Evolutionary conservation across 2,329 filamentous ascomycete genomes (phyloP).

Genomic region (Cryphonectria carpinicola): DNA sequence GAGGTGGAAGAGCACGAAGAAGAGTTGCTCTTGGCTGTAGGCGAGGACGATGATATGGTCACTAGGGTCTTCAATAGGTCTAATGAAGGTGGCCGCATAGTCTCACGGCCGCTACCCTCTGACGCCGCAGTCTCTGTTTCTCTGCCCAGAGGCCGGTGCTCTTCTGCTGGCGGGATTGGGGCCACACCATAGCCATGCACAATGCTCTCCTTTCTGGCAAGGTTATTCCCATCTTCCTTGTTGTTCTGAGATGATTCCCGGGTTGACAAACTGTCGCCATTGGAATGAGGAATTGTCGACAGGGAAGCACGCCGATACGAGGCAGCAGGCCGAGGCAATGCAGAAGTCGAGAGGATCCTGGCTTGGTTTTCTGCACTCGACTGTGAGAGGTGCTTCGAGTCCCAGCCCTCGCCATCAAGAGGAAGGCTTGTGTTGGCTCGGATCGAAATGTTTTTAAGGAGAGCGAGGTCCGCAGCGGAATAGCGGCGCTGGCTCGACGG

Average conservation of each 20-base stretch:
- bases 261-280: not conserved
- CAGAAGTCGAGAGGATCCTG: not conserved
- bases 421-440: not conserved
- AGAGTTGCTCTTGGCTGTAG: conserved; percentile 38
- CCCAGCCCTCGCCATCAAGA: not conserved
- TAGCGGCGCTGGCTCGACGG: conserved; percentile 9
- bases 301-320: not conserved
- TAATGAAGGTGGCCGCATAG: conserved; percentile 37
- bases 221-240: conserved; percentile 16
- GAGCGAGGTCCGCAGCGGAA: conserved; percentile 16
- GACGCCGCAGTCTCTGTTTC: conserved; percentile 55
- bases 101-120: conserved; percentile 40
- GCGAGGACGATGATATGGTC: conserved; percentile 35
- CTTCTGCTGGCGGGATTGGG: conserved; percentile 31
- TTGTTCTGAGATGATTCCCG: not conserved
- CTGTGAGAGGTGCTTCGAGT: not conserved
- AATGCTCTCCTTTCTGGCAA: conserved; percentile 27
- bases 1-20: conserved; percentile 45
- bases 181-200: conserved; percentile 19
- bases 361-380: not conserved
- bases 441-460: not conserved
- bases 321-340: not conserved
- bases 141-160: conserved; percentile 60
- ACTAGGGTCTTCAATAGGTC: conserved; percentile 32
- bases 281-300: not conserved